phyloP scores from a whole-genome alignment of 148 eudicot genomes.

The Gaultheria prostrata region DNA sequence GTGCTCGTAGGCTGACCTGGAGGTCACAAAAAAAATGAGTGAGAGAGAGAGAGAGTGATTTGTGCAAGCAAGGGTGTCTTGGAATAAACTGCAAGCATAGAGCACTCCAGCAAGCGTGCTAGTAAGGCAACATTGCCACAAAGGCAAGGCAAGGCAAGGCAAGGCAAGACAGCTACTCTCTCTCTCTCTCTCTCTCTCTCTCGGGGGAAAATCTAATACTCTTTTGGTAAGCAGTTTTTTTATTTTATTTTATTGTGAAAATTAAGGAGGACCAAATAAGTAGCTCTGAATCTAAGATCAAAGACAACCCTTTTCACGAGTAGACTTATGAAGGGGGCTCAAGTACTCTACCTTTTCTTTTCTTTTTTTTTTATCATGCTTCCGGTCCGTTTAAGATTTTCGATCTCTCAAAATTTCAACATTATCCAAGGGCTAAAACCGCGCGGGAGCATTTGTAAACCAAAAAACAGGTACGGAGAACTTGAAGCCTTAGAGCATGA shows the following conservation, averaged over 20 bases:
- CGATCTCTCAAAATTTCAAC: too few species aligned
- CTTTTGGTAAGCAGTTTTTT: background rate
- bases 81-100: background rate
- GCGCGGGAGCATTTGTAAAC: too few species aligned
- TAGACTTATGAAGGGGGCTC: too few species aligned
- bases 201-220: background rate
- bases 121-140: background rate
- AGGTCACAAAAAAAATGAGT: too few species aligned
- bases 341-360: too few species aligned
- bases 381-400: too few species aligned
- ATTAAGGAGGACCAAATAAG: background rate
- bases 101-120: background rate
- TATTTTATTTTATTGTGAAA: too few species aligned
- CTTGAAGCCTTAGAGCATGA: too few species aligned
- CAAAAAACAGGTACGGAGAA: too few species aligned
- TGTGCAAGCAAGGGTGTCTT: conserved; percentile 3
- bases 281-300: background rate
- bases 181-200: background rate
- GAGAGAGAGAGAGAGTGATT: background rate
- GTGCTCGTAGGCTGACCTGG: too few species aligned
- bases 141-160: conserved; percentile 13
- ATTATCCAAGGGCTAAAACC: too few species aligned
- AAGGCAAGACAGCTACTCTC: background rate
- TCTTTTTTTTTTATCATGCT: too few species aligned
- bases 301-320: background rate